Conservation (phyloP, 2,329 filamentous ascomycete species). For the Xylariaceae sp. region DNA sequence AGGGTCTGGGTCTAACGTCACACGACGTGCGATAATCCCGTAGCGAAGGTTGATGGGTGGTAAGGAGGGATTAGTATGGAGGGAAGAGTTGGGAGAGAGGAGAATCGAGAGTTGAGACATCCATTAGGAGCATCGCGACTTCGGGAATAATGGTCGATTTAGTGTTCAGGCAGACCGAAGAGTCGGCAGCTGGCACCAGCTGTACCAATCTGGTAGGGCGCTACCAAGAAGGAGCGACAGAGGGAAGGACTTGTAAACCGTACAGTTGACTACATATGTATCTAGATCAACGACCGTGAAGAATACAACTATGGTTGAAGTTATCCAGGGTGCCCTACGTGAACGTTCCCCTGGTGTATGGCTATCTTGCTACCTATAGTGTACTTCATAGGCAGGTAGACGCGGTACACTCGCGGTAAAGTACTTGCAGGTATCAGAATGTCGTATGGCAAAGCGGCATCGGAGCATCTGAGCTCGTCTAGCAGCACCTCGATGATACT, state of each 20-base stretch:
- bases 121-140: not conserved
- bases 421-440: not conserved
- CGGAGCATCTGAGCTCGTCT: not conserved
- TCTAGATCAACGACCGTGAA: no score
- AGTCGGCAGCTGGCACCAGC: not conserved
- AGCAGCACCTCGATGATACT: not conserved
- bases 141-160: not conserved
- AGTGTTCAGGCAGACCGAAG: not conserved
- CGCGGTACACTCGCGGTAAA: no score
- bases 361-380: no score
- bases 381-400: no score
- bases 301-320: no score
- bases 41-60: not conserved
- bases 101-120: not conserved
- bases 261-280: no score
- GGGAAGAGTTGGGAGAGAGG: no score
- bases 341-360: no score
- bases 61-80: no score
- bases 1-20: constrained; percentile 2
- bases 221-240: not conserved
- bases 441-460: not conserved
- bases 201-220: not conserved
- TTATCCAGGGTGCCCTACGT: no score
- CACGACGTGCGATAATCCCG: constrained; percentile 6
- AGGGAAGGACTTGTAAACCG: no score